phyloP scores from a whole-genome alignment of 139 green algal genomes.

The Chlamydomonas sp. region DNA sequence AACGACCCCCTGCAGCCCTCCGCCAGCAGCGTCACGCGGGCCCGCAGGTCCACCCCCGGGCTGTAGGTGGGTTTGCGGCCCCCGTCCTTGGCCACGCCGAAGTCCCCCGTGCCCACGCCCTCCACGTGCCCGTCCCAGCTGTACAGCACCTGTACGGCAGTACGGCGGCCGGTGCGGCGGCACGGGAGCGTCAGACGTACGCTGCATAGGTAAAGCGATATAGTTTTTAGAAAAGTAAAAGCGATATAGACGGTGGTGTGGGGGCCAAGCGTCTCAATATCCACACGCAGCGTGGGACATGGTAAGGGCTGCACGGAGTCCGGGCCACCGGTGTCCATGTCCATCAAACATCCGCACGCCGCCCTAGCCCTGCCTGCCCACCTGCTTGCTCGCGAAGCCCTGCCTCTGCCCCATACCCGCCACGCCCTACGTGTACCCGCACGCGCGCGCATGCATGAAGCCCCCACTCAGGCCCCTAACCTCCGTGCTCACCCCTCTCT shows the following conservation, averaged over 20 bases:
- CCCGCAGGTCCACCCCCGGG: constrained; percentile 82
- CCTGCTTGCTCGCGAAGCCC: too few species aligned
- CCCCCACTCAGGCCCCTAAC: not conserved
- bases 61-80: constrained; percentile 65
- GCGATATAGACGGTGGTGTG: not conserved
- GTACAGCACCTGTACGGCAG: constrained; percentile 58
- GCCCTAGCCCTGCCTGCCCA: too few species aligned
- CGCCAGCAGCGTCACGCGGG: constrained; percentile 86
- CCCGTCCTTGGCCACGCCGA: constrained; percentile 83
- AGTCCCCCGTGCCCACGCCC: constrained; percentile 85
- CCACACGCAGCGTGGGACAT: not conserved
- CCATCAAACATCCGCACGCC: too few species aligned
- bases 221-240: too few species aligned
- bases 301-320: not conserved
- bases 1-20: constrained; percentile 94
- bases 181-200: not conserved
- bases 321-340: not conserved
- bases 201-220: not conserved
- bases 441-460: too few species aligned
- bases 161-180: constrained; percentile 41
- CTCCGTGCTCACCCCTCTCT: not conserved
- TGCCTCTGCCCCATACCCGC: too few species aligned
- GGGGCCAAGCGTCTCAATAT: not conserved
- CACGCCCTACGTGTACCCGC: too few species aligned
- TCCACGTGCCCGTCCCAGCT: constrained; percentile 63